Base-by-base conservation (phyloP, 1,284 basidiomycete genomes). In the Anthracocystis panici-leucophaei region DNA sequence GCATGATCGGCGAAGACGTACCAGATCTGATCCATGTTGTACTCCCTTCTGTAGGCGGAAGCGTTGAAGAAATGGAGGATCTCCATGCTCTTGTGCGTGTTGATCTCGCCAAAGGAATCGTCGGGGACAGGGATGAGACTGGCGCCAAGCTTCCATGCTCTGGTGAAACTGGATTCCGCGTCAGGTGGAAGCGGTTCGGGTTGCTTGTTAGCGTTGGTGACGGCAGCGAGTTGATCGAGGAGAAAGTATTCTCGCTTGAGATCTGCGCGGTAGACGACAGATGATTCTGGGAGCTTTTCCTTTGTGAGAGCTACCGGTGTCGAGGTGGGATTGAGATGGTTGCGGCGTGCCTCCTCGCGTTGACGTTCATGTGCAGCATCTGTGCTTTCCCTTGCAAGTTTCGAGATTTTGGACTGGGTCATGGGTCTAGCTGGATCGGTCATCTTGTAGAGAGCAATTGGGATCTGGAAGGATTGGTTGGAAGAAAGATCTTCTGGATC, bases 71-170 rank as follows among this genome's bases (percentile, higher is more conserved):
- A 96, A 0, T 92, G 92, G 71, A 92, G 90, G 46, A 98, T 90
- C 65, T 97, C 93, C 41, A 97, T 91, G 0, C 94, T 94, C 80
- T 91, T 92, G 80, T 87, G 89, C 1, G 93, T 93, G 5, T 88
- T 87, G 31, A 94, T 86, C 59, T 88, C 89, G 44, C 89, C 89
- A 77, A 94, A 95, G 55, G 91, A 89, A 7, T 90, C 92, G 46
- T 88, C 88, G 42, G 93, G 66, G 3, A 78, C 69, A 2, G 94
- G 93, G 1, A 91, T 91, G 85, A 94, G 94, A 3, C 92, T 93
- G 4, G 92, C 91, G 6, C 96, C 96, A 77, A 97, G 97, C 84
- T 94, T 93, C 89, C 92, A 97, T 0, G 94, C 96, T 70, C 90
- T 89, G 21, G 92, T 87, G 16, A 94, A 89, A 18, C 91, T 88